Percentiles rank a stretch among this genome's conserved stretches.
Evolutionary conservation across 345 rosid genomes (phyloP).

Genomic region (Crucihimalaya himalaica): DNA sequence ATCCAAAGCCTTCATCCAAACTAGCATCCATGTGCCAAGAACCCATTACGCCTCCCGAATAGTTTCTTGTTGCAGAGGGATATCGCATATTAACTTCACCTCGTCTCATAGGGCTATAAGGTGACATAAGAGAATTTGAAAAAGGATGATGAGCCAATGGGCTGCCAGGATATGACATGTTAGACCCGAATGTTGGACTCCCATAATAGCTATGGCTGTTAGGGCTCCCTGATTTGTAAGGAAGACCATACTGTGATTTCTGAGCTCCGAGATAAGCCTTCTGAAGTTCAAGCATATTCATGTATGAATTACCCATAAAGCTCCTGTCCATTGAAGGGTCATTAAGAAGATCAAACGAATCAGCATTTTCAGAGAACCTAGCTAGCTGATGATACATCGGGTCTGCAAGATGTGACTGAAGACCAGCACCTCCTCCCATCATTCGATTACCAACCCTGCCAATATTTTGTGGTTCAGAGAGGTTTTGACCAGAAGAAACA

Average conservation of each 20-base stretch:
- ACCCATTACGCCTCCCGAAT: constrained; percentile 57
- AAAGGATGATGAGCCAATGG: constrained; percentile 57
- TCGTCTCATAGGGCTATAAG: constrained; percentile 61
- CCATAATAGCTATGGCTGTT: constrained; percentile 63
- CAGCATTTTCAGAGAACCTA: constrained; percentile 55
- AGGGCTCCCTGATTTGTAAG: constrained; percentile 57
- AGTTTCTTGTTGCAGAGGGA: constrained; percentile 55
- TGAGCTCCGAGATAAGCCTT: constrained; percentile 71
- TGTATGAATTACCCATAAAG: constrained; percentile 53
- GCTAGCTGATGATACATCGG: constrained; percentile 67
- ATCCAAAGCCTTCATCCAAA: constrained; percentile 56
- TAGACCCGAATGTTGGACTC: constrained; percentile 54
- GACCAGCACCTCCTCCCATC: constrained; percentile 48
- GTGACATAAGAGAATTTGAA: constrained; percentile 58
- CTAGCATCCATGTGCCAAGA: constrained; percentile 60
- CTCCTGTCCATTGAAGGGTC: constrained; percentile 54
- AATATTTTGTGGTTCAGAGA: constrained; percentile 49
- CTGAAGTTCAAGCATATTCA: constrained; percentile 65
- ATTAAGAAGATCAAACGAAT: constrained; percentile 53
- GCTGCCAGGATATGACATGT: constrained; percentile 67
- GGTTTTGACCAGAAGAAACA: constrained; percentile 51
- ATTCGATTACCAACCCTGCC: constrained; percentile 52
- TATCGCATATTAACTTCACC: constrained; percentile 54
- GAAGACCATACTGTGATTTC: constrained; percentile 58
- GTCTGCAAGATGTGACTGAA: constrained; percentile 58